Percentiles rank a stretch among this genome's conserved stretches.
These are phyloP conservation scores for Pecoramyces ruminantium DNA, from an alignment of 192 early-diverging fungal species.

Conservation along the genomic window DNA sequence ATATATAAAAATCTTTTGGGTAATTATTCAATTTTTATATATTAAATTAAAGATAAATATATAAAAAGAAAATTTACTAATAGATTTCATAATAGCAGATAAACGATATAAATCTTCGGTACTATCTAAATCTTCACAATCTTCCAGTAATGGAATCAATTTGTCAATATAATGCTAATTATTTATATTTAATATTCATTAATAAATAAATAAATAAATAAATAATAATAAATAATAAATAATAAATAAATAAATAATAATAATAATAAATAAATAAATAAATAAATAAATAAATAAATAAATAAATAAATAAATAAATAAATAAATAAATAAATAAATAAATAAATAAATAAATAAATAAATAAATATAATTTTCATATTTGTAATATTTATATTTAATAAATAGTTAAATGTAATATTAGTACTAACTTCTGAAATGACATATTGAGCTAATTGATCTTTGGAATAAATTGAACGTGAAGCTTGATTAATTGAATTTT, in stretches of 20 bases:
- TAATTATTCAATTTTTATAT: too few relatives aligned
- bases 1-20: too few relatives aligned
- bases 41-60: too few relatives aligned
- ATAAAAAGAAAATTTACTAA: constrained; percentile 32
- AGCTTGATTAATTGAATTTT: constrained; percentile 36
- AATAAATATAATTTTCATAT: too few relatives aligned
- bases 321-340: too few relatives aligned
- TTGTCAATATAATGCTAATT: constrained; percentile 5
- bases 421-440: constrained; percentile 33
- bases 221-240: not conserved
- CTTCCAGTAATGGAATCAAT: constrained; percentile 42
- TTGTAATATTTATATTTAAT: too few relatives aligned
- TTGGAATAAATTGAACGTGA: constrained; percentile 33
- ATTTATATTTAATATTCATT: not conserved
- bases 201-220: too few relatives aligned
- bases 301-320: too few relatives aligned
- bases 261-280: constrained; percentile 1
- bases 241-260: not conserved
- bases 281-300: too few relatives aligned
- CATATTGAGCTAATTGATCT: constrained; percentile 38
- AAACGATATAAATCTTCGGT: constrained; percentile 51
- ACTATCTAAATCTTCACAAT: constrained; percentile 69
- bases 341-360: too few relatives aligned
- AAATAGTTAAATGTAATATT: too few relatives aligned
- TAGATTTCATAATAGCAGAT: constrained; percentile 52